phyloP scores from a whole-genome alignment of 768 basidiomycete species.

The Psilocybe tampanensis region DNA sequence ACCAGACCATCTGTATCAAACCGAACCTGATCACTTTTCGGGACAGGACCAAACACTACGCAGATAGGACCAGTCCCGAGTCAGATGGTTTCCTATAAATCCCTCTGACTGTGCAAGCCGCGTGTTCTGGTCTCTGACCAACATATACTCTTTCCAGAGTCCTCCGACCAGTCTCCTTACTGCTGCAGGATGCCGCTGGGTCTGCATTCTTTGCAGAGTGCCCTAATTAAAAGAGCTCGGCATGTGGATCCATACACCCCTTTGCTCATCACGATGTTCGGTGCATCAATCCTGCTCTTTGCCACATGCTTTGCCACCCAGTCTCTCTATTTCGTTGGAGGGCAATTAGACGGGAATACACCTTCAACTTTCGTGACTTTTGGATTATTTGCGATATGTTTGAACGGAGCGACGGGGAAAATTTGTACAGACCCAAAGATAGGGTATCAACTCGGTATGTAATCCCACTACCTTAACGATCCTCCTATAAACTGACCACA shows the following conservation, averaged over 20 bases:
- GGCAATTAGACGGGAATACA: background rate
- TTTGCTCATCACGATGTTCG: conserved; percentile 1
- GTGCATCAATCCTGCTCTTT: conserved; percentile 8
- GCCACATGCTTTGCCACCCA: conserved; percentile 5
- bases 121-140: no score
- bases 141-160: no score
- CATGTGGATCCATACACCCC: background rate
- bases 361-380: background rate
- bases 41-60: no score
- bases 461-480: background rate
- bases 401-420: background rate
- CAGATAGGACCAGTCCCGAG: no score
- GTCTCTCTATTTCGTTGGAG: conserved; percentile 10
- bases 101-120: background rate
- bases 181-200: background rate
- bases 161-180: background rate
- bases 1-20: no score
- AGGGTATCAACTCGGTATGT: conserved; percentile 8
- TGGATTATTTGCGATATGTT: conserved; percentile 13
- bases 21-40: no score
- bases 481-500: no score
- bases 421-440: conserved; percentile 4
- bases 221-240: background rate
- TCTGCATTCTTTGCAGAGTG: background rate
- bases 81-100: background rate